phyloP scores from a whole-genome alignment of 192 early-diverging fungal species.

The Dispira parvispora region DNA sequence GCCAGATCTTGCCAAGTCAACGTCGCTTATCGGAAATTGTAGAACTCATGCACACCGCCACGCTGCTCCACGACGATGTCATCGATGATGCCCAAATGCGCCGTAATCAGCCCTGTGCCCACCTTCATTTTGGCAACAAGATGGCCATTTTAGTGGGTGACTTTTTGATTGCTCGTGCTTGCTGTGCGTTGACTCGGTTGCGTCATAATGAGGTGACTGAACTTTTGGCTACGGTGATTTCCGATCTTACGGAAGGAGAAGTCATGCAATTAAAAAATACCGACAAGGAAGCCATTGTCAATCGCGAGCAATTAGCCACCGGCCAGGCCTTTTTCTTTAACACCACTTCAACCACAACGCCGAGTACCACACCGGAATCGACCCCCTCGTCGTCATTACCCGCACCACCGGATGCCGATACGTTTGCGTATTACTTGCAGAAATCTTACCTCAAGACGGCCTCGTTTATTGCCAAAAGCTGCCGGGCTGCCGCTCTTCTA shows the following conservation, averaged over 20 bases:
- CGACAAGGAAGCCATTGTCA: slow-evolving; percentile 18
- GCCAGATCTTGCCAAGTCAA: slow-evolving; percentile 66
- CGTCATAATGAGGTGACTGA: slow-evolving; percentile 86
- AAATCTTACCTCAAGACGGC: slow-evolving; percentile 95
- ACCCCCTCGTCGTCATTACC: background rate
- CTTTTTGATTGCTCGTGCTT: slow-evolving; percentile 84
- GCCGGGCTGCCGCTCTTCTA: slow-evolving; percentile 68
- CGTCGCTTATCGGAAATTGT: slow-evolving; percentile 88
- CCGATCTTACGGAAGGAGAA: slow-evolving; percentile 91
- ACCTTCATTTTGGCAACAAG: slow-evolving; percentile 87
- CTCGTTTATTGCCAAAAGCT: slow-evolving; percentile 84
- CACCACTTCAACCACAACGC: background rate
- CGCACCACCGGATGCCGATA: background rate
- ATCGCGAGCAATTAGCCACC: background rate
- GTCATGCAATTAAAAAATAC: slow-evolving; percentile 88
- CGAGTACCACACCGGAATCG: background rate
- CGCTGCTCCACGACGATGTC: slow-evolving; percentile 89
- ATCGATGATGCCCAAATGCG: slow-evolving; percentile 63
- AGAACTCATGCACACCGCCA: slow-evolving; percentile 97
- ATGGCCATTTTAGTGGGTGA: slow-evolving; percentile 92
- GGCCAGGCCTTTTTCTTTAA: background rate
- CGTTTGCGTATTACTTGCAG: slow-evolving; percentile 85
- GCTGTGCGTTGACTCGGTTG: slow-evolving; percentile 74
- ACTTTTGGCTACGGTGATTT: slow-evolving; percentile 80
- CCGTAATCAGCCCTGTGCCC: slow-evolving; percentile 56